Evolutionary conservation across 208 protist species (phyloP).

Genomic region (Jaenimonas drosophilae): DNA sequence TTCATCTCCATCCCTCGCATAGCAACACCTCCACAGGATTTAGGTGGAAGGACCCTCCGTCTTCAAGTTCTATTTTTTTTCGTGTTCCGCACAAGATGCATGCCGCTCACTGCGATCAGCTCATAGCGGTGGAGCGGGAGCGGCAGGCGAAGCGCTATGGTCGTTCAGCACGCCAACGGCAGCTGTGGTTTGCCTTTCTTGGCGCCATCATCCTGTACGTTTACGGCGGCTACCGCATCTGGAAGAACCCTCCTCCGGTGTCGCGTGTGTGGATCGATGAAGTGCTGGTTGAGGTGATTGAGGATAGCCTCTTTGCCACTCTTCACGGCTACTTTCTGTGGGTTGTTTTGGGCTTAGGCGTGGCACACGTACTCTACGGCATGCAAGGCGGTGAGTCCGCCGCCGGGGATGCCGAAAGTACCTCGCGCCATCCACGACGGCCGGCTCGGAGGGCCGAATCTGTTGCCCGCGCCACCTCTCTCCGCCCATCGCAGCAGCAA

Average conservation of each 20-base stretch:
- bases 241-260: conserved; percentile 22
- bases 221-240: conserved; percentile 4
- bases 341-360: conserved; percentile 10
- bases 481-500: too few species aligned
- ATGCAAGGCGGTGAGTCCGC: too few species aligned
- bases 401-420: too few species aligned
- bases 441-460: too few species aligned
- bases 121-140: conserved; percentile 15
- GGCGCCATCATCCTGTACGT: conserved; percentile 9
- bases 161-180: conserved; percentile 4
- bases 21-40: too few species aligned
- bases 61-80: too few species aligned
- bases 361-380: too few species aligned
- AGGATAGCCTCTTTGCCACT: conserved; percentile 22
- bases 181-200: conserved; percentile 12
- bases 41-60: too few species aligned
- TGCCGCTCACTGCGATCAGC: conserved; percentile 11
- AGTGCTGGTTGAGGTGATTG: conserved; percentile 71
- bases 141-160: conserved; percentile 6
- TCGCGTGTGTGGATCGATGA: conserved; percentile 53
- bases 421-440: too few species aligned
- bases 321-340: conserved; percentile 10
- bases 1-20: too few species aligned
- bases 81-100: too few species aligned
- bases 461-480: too few species aligned